Evolutionary conservation across 1,139 yeast genomes (phyloP).

Genomic region (Yamadazyma atlantica): DNA sequence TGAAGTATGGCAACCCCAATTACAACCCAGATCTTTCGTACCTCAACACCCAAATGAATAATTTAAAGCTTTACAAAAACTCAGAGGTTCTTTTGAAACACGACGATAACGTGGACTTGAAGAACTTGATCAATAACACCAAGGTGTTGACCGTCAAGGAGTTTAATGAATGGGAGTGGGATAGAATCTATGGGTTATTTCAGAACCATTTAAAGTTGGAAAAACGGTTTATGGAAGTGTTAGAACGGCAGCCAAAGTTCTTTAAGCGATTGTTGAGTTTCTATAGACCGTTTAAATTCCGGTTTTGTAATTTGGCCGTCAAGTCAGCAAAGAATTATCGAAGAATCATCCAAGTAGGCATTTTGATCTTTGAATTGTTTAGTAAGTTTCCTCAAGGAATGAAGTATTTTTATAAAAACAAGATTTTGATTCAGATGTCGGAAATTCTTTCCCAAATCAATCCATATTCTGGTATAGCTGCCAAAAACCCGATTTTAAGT

Average conservation of each 20-base stretch:
- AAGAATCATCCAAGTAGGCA: constrained; percentile 68
- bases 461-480: constrained; percentile 71
- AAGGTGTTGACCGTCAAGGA: constrained; percentile 77
- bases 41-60: constrained; percentile 1
- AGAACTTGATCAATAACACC: constrained; percentile 64
- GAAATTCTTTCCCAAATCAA: constrained; percentile 87
- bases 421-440: constrained; percentile 80
- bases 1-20: neutral
- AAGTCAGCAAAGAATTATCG: constrained; percentile 41
- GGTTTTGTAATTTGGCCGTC: constrained; percentile 59
- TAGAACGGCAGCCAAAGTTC: constrained; percentile 75
- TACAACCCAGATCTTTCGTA: neutral
- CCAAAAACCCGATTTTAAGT: constrained; percentile 74
- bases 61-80: neutral
- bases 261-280: constrained; percentile 82
- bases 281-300: constrained; percentile 84
- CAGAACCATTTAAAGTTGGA: constrained; percentile 80
- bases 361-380: constrained; percentile 68
- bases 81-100: neutral
- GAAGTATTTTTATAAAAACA: constrained; percentile 66
- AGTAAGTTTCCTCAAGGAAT: constrained; percentile 64
- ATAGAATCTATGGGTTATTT: constrained; percentile 48
- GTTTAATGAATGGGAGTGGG: constrained; percentile 87
- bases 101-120: constrained; percentile 71
- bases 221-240: constrained; percentile 71